A percentile compares a stretch with the other conserved stretches of the same genome.
Evolutionary conservation across 768 basidiomycete species (phyloP).

Genomic region (Suillus clintonianus): DNA sequence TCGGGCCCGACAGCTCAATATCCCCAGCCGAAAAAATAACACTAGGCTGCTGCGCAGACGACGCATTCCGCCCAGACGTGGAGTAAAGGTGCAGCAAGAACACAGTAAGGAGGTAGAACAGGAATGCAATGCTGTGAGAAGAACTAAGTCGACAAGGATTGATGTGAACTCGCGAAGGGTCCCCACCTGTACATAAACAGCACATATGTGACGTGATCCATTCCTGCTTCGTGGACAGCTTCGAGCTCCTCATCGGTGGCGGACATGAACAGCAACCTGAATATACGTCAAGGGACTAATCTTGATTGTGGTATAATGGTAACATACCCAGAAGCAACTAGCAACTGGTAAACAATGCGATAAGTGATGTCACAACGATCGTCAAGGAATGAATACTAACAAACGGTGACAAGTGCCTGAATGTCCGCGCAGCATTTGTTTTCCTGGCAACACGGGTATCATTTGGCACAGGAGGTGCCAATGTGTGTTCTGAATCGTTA

Average conservation of each 20-base stretch:
- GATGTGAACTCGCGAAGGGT: not conserved
- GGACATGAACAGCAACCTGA: slow-evolving; percentile 83
- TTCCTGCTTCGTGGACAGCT: slow-evolving; percentile 65
- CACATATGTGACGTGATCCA: slow-evolving; percentile 92
- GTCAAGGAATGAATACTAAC: slow-evolving; percentile 47
- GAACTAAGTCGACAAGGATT: slow-evolving; percentile 3
- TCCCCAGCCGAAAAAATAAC: slow-evolving; percentile 31
- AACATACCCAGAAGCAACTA: slow-evolving; percentile 70
- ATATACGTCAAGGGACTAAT: not conserved
- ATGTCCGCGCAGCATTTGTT: slow-evolving; percentile 54
- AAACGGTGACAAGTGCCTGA: slow-evolving; percentile 87
- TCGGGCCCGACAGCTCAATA: slow-evolving; percentile 44
- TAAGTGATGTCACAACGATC: slow-evolving; percentile 4
- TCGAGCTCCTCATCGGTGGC: slow-evolving; percentile 90
- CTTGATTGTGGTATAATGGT: not conserved
- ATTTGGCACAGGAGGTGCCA: slow-evolving; percentile 41
- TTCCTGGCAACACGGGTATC: slow-evolving; percentile 16
- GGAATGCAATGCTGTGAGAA: slow-evolving; percentile 62
- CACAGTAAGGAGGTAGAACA: slow-evolving; percentile 73
- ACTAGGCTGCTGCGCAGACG: slow-evolving; percentile 5
- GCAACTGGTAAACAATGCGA: slow-evolving; percentile 45
- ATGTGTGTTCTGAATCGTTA: slow-evolving; percentile 69
- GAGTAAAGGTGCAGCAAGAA: slow-evolving; percentile 71
- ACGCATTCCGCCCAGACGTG: slow-evolving; percentile 60
- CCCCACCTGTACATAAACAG: slow-evolving; percentile 79